Conservation (phyloP, 169 alveolate genomes). For the Eimeria sp. region DNA sequence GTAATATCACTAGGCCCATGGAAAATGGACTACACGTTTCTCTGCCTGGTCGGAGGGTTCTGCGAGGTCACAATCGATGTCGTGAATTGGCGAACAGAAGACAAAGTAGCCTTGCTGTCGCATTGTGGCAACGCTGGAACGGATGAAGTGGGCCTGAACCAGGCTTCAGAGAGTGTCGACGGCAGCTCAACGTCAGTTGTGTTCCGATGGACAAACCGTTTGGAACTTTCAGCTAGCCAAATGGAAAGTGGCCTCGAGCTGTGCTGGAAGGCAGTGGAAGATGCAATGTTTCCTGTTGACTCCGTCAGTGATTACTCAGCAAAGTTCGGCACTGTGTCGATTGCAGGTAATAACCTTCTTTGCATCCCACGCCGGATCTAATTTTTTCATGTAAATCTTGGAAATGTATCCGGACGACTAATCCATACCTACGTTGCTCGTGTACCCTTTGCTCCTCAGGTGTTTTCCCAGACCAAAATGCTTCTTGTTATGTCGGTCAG, state of each 20-base stretch:
- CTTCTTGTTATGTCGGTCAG: slow-evolving; percentile 30
- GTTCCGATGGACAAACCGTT: slow-evolving; percentile 40
- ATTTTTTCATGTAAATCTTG: no score
- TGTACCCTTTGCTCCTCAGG: slow-evolving; percentile 33
- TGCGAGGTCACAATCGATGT: slow-evolving; percentile 56
- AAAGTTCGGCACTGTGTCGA: slow-evolving; percentile 49
- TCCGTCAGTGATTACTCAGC: slow-evolving; percentile 47
- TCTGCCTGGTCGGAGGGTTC: slow-evolving; percentile 28
- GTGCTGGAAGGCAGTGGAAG: slow-evolving; percentile 65
- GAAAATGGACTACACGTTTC: slow-evolving; percentile 3
- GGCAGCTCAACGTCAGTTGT: slow-evolving; percentile 4
- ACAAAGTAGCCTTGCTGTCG: slow-evolving; percentile 37
- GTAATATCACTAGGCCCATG: slow-evolving; percentile 28
- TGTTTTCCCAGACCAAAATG: slow-evolving; percentile 64
- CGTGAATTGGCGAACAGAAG: slow-evolving; percentile 7
- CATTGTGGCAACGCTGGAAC: slow-evolving; percentile 6
- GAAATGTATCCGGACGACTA: neutral
- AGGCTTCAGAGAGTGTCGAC: neutral
- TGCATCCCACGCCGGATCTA: neutral
- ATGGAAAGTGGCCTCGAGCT: slow-evolving; percentile 48
- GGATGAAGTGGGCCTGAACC: slow-evolving; percentile 6
- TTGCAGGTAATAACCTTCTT: slow-evolving; percentile 1
- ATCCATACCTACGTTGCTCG: neutral
- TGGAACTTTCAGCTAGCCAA: slow-evolving; percentile 44
- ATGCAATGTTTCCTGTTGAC: neutral